These are phyloP conservation scores for Penicillium desertorum DNA, from an alignment of 495 filamentous ascomycete species.

Conservation along the genomic window DNA sequence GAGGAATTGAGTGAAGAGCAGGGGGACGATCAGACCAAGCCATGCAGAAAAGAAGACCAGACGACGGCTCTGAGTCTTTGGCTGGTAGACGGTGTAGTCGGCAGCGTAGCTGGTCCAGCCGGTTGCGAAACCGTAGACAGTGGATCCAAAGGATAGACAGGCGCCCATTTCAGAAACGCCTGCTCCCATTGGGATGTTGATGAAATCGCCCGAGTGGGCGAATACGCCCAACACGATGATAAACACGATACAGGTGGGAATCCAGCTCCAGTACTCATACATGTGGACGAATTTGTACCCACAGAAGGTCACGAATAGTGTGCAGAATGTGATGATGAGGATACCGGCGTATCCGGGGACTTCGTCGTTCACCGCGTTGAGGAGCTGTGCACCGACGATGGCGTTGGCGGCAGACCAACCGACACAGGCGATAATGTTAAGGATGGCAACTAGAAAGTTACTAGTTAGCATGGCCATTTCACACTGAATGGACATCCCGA, in stretches of 20 bases:
- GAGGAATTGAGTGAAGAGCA: conserved; percentile 77
- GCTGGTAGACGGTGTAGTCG: conserved; percentile 85
- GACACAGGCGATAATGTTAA: conserved; percentile 75
- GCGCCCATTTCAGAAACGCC: conserved; percentile 63
- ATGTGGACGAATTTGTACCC: conserved; percentile 80
- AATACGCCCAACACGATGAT: conserved; percentile 72
- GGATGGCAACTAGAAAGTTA: conserved; percentile 56
- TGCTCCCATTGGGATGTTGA: conserved; percentile 61
- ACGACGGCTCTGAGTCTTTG: conserved; percentile 53
- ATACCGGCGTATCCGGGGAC: conserved; percentile 77
- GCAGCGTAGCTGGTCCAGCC: conserved; percentile 80
- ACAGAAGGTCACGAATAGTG: conserved; percentile 69
- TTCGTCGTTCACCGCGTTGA: conserved; percentile 69
- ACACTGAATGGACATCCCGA: background rate
- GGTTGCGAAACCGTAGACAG: conserved; percentile 74
- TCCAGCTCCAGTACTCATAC: conserved; percentile 79
- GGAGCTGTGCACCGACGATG: conserved; percentile 80
- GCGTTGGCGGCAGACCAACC: conserved; percentile 76
- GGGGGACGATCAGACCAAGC: conserved; percentile 66
- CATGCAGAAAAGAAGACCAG: conserved; percentile 71
- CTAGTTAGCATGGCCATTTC: background rate
- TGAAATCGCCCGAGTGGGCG: conserved; percentile 71
- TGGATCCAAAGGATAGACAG: conserved; percentile 70
- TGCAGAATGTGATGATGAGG: conserved; percentile 70
- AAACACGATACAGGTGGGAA: conserved; percentile 76